These are phyloP conservation scores for Grosmannia penicillata DNA, from an alignment of 2,329 filamentous ascomycete species.

Conservation along the genomic window DNA sequence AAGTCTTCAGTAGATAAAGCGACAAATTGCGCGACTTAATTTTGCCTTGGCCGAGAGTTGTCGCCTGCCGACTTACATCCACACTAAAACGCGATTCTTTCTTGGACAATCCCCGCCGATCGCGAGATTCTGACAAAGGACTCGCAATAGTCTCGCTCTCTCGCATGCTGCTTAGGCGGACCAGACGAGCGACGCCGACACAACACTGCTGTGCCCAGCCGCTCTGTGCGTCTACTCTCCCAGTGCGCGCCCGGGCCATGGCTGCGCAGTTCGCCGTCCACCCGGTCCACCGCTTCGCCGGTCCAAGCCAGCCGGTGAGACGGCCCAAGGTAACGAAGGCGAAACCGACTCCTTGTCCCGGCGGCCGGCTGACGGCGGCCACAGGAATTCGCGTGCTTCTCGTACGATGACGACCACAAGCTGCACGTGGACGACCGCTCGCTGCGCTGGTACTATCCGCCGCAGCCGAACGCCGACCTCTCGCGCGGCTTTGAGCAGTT, in stretches of 20 bases:
- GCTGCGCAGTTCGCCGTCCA: conserved; percentile 26
- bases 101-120: too few species aligned
- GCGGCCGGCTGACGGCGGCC: not conserved
- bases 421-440: conserved; percentile 67
- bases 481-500: conserved; percentile 73
- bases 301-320: conserved; percentile 54
- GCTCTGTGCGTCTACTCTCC: not conserved
- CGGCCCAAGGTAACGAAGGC: conserved; percentile 60
- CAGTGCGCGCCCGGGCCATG: not conserved
- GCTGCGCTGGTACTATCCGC: conserved; percentile 78
- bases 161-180: too few species aligned
- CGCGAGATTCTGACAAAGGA: too few species aligned
- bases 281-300: conserved; percentile 54
- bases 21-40: too few species aligned
- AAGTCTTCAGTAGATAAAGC: too few species aligned
- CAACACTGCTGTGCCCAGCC: not conserved
- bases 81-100: too few species aligned
- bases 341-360: not conserved
- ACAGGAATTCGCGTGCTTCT: conserved; percentile 85
- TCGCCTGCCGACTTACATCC: too few species aligned
- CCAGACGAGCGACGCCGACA: too few species aligned
- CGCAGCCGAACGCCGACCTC: conserved; percentile 54
- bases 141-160: too few species aligned
- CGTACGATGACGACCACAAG: conserved; percentile 71
- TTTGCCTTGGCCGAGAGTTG: too few species aligned